phyloP scores from a whole-genome alignment of 179 eudicot genomes.

The Beta corolliflora region DNA sequence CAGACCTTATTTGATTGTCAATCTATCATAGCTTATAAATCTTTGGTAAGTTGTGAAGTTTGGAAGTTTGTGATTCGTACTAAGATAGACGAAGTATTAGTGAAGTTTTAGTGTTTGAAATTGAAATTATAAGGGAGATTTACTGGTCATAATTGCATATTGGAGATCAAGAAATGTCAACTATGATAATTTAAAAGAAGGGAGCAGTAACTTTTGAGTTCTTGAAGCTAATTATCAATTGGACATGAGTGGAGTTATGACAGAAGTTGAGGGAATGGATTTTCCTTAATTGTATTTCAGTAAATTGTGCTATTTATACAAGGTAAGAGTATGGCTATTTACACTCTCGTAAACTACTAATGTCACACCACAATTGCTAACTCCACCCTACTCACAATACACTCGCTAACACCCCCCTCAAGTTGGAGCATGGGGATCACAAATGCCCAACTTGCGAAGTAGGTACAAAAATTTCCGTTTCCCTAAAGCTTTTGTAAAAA shows the following conservation, averaged over 20 bases:
- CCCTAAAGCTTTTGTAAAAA: too few relatives aligned
- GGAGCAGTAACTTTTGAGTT: not conserved
- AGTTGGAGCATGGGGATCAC: too few relatives aligned
- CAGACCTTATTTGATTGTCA: not conserved
- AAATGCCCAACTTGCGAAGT: too few relatives aligned
- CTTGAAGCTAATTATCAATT: not conserved
- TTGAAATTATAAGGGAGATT: not conserved
- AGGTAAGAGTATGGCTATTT: too few relatives aligned
- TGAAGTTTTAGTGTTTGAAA: not conserved
- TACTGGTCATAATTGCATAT: not conserved
- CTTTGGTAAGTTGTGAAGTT: not conserved
- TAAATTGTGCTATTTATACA: too few relatives aligned
- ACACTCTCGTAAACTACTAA: too few relatives aligned
- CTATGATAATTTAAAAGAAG: not conserved
- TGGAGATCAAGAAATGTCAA: not conserved
- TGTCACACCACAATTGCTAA: too few relatives aligned
- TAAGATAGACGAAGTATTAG: not conserved
- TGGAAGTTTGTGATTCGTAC: not conserved
- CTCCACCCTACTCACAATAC: too few relatives aligned
- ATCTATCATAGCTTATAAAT: not conserved
- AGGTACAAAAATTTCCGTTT: too few relatives aligned
- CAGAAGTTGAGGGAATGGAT: too few relatives aligned
- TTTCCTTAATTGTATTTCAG: too few relatives aligned
- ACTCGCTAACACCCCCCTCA: too few relatives aligned
- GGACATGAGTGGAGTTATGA: not conserved